phyloP scores from a whole-genome alignment of 164 flowering plant genomes.

The Sextonia rubra region DNA sequence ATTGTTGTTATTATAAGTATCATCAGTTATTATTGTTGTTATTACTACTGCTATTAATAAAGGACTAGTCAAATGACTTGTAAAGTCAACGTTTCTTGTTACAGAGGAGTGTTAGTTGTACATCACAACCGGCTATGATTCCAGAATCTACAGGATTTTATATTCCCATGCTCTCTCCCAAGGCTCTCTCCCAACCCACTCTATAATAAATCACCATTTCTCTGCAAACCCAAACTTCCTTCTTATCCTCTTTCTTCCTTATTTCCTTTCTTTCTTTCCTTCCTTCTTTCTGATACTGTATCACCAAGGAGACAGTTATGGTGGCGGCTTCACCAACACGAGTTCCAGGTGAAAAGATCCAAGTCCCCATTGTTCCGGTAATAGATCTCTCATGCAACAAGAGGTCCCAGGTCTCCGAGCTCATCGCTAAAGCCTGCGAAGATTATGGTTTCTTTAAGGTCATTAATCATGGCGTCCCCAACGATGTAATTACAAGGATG shows the following conservation, averaged over 20 bases:
- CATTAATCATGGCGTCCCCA: slow-evolving; percentile 16
- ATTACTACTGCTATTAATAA: not conserved
- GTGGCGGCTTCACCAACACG: slow-evolving; percentile 18
- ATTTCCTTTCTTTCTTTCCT: not conserved
- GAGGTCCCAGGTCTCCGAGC: slow-evolving; percentile 9
- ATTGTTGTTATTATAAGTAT: not conserved
- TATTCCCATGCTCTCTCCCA: not conserved
- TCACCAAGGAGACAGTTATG: too few relatives aligned
- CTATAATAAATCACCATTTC: not conserved
- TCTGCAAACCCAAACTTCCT: not conserved
- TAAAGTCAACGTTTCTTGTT: slow-evolving; percentile 6
- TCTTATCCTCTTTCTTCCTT: not conserved
- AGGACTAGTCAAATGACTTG: slow-evolving; percentile 2
- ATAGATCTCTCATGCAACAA: slow-evolving; percentile 17
- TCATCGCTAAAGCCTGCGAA: slow-evolving; percentile 20
- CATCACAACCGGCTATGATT: slow-evolving; percentile 10
- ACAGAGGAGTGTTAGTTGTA: slow-evolving; percentile 12
- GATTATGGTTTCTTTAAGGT: slow-evolving; percentile 26
- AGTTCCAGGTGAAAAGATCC: not conserved
- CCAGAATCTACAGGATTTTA: slow-evolving; percentile 12
- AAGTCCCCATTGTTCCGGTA: slow-evolving; percentile 3
- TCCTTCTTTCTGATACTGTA: not conserved
- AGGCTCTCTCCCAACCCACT: not conserved
- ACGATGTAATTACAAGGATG: slow-evolving; percentile 11
- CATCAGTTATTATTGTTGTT: not conserved